Evolutionary conservation across 2,329 filamentous ascomycete species (phyloP).

Genomic region (Xylaria arbuscula): DNA sequence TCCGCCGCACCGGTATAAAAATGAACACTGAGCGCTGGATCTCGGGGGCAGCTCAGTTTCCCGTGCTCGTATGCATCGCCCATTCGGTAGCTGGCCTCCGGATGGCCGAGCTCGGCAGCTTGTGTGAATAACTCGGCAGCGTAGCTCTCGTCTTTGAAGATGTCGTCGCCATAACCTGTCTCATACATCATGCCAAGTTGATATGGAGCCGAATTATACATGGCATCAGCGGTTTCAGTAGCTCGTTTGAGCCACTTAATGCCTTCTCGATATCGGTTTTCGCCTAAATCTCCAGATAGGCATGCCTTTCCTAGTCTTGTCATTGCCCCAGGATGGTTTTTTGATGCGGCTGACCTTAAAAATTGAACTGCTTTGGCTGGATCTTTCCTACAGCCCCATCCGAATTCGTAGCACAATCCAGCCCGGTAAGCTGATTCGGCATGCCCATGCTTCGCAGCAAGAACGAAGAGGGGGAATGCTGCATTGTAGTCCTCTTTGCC

Average conservation of each 20-base stretch:
- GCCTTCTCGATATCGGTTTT: conserved; percentile 87
- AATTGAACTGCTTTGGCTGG: conserved; percentile 93
- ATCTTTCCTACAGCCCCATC: conserved; percentile 93
- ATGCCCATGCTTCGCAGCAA: conserved; percentile 96
- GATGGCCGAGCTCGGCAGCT: conserved; percentile 89
- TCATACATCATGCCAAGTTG: conserved; percentile 91
- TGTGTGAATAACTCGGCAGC: conserved; percentile 95
- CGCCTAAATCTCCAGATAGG: conserved; percentile 87
- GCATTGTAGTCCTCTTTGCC: conserved; percentile 91
- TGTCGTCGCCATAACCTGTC: conserved; percentile 91
- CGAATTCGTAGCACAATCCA: conserved; percentile 96
- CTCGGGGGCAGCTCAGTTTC: conserved; percentile 83
- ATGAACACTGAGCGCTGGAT: conserved; percentile 93
- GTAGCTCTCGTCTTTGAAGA: conserved; percentile 91
- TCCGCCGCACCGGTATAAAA: conserved; percentile 96
- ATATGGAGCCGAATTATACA: conserved; percentile 94
- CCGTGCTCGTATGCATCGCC: conserved; percentile 99
- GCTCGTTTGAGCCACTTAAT: conserved; percentile 97
- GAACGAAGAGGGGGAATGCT: conserved; percentile 90
- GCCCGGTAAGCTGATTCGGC: conserved; percentile 95
- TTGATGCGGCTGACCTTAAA: conserved; percentile 88
- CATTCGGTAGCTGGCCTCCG: conserved; percentile 86
- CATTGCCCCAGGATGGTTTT: conserved; percentile 95
- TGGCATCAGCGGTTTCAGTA: conserved; percentile 85
- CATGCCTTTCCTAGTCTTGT: conserved; percentile 91